Evolutionary conservation across 164 flowering plant genomes (phyloP).

Genomic region (Vitis riparia): DNA sequence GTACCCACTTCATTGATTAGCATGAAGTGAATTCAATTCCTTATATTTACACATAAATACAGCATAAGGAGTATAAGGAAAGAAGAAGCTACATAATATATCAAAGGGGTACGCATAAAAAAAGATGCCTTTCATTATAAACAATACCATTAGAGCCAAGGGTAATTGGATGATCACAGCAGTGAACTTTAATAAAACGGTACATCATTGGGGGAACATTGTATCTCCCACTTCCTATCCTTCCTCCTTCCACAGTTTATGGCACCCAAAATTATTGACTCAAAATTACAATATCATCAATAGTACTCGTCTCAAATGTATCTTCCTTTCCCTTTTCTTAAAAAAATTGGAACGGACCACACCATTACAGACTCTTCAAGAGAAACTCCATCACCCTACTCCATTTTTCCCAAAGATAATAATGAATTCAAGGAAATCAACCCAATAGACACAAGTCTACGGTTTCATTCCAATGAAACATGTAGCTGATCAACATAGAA

Average conservation of each 20-base stretch:
- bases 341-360: neutral
- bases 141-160: too few relatives aligned
- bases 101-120: neutral
- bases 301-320: too few relatives aligned
- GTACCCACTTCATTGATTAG: too few relatives aligned
- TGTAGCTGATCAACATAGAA: slow-evolving; percentile 9
- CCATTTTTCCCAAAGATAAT: neutral
- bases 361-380: neutral
- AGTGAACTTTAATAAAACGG: slow-evolving; percentile 10
- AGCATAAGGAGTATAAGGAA: neutral
- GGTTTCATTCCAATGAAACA: slow-evolving; percentile 8
- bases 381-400: slow-evolving; percentile 4
- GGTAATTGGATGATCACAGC: slow-evolving; percentile 3
- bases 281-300: slow-evolving; percentile 1
- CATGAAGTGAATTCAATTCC: too few relatives aligned
- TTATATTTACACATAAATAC: too few relatives aligned
- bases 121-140: too few relatives aligned
- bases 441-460: slow-evolving; percentile 5
- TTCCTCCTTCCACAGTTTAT: neutral
- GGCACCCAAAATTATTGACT: slow-evolving; percentile 7
- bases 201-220: slow-evolving; percentile 17
- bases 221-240: slow-evolving; percentile 1
- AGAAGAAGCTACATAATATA: neutral
- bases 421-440: slow-evolving; percentile 11
- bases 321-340: too few relatives aligned